Evolutionary conservation across 2,329 filamentous ascomycete genomes (phyloP).

Genomic region (Ceratocystis destructans): DNA sequence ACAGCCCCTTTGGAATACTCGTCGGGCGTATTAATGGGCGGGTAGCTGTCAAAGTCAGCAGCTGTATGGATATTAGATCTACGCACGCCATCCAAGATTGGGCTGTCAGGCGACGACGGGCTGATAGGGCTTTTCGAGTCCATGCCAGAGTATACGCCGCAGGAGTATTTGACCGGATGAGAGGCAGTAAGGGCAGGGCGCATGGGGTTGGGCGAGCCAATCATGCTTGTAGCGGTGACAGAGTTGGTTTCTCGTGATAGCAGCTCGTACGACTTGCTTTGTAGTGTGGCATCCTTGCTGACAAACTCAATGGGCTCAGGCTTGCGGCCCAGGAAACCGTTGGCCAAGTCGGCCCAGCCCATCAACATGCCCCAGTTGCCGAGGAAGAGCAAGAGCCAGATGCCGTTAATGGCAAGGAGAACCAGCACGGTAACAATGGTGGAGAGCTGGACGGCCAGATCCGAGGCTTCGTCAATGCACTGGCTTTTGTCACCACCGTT

Average conservation of each 20-base stretch:
- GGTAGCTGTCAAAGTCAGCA: not conserved
- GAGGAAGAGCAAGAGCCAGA: conserved; percentile 73
- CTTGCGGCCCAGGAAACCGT: conserved; percentile 33
- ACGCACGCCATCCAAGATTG: not conserved
- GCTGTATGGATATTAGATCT: not conserved
- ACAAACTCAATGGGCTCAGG: conserved; percentile 62
- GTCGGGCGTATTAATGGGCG: conserved; percentile 17
- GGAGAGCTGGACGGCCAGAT: conserved; percentile 56
- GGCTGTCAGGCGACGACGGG: not conserved
- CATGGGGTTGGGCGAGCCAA: conserved; percentile 22
- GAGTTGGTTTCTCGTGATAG: conserved; percentile 46
- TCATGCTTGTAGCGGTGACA: conserved; percentile 35
- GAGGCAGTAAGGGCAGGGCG: conserved; percentile 13
- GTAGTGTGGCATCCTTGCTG: conserved; percentile 65
- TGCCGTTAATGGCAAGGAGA: conserved; percentile 69
- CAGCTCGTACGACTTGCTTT: conserved; percentile 68
- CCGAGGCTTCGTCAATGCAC: conserved; percentile 48
- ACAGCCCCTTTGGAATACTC: not conserved
- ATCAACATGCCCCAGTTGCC: conserved; percentile 71
- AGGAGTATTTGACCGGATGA: conserved; percentile 1
- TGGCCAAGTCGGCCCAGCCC: conserved; percentile 62
- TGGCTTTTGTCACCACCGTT: conserved; percentile 45
- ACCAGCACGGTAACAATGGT: conserved; percentile 72
- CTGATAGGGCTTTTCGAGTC: conserved; percentile 10
- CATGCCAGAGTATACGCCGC: not conserved